phyloP scores from a whole-genome alignment of 495 filamentous ascomycete species.

The Sordaria brevicollis region DNA sequence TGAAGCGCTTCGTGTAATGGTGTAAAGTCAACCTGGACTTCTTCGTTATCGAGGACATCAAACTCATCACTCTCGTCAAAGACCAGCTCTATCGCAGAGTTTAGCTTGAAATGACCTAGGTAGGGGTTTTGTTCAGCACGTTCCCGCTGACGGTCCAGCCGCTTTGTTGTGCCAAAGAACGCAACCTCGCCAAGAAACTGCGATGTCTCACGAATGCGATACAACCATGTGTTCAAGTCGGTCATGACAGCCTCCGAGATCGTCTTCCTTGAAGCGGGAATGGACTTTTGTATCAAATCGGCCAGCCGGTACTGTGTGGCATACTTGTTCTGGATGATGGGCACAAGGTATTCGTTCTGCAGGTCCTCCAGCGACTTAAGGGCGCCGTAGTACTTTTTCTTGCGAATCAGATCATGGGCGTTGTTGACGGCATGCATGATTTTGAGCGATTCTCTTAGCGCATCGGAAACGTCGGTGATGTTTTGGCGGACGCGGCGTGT shows the following conservation, averaged over 20 bases:
- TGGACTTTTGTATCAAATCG: slow-evolving; percentile 87
- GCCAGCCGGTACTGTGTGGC: slow-evolving; percentile 92
- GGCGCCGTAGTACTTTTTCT: slow-evolving; percentile 91
- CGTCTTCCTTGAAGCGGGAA: slow-evolving; percentile 82
- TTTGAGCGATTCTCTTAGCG: slow-evolving; percentile 81
- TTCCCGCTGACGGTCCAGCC: slow-evolving; percentile 75
- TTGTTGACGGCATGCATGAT: slow-evolving; percentile 90
- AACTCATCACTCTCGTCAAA: slow-evolving; percentile 93
- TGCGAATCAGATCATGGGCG: slow-evolving; percentile 78
- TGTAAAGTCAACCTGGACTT: slow-evolving; percentile 86
- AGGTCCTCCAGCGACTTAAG: slow-evolving; percentile 90
- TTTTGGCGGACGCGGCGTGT: slow-evolving; percentile 89
- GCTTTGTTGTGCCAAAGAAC: slow-evolving; percentile 85
- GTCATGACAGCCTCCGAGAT: slow-evolving; percentile 96
- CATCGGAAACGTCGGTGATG: slow-evolving; percentile 84
- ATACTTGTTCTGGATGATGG: slow-evolving; percentile 56
- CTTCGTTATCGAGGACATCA: slow-evolving; percentile 87
- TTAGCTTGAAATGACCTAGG: slow-evolving; percentile 75
- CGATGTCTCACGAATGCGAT: slow-evolving; percentile 85
- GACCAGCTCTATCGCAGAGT: slow-evolving; percentile 91
- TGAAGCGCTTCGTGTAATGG: slow-evolving; percentile 93
- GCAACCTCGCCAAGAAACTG: slow-evolving; percentile 95
- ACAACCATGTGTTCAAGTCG: slow-evolving; percentile 97
- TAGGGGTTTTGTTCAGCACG: slow-evolving; percentile 60
- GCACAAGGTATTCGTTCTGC: slow-evolving; percentile 80